These are phyloP conservation scores for Teunomyces tritomae DNA, from an alignment of 805 yeast species.

Conservation along the genomic window DNA sequence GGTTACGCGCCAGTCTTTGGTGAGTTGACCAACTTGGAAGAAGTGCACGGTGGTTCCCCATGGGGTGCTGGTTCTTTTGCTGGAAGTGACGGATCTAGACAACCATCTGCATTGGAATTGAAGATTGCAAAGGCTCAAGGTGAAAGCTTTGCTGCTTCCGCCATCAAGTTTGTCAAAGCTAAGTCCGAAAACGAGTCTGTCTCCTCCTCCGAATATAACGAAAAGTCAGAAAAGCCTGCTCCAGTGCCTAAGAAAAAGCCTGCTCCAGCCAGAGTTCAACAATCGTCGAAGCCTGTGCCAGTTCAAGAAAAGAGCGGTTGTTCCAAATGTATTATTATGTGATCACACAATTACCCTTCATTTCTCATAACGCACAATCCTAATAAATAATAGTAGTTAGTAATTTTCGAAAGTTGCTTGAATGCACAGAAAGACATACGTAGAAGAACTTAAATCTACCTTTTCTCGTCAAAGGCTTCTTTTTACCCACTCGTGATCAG, in stretches of 20 bases:
- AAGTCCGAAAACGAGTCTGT: not conserved
- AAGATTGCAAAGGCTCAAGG: constrained; percentile 70
- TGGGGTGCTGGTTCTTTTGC: constrained; percentile 88
- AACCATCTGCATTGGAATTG: constrained; percentile 61
- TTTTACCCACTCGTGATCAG: not conserved
- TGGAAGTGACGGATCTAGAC: constrained; percentile 72
- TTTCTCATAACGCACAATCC: not conserved
- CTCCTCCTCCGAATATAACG: not conserved
- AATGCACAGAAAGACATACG: not conserved
- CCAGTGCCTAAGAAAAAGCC: not conserved
- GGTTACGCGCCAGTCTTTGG: constrained; percentile 65
- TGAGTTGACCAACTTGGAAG: constrained; percentile 53
- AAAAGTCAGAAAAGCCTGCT: constrained; percentile 1
- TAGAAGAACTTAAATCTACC: constrained; percentile 3
- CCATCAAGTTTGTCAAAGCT: constrained; percentile 24
- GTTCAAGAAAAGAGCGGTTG: constrained; percentile 10
- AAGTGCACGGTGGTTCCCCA: constrained; percentile 78
- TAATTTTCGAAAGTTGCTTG: not conserved
- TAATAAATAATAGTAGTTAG: constrained; percentile 5
- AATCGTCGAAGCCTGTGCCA: constrained; percentile 9
- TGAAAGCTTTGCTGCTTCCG: constrained; percentile 51
- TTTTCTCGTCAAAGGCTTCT: not conserved
- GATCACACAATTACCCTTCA: not conserved
- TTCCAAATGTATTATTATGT: constrained; percentile 12
- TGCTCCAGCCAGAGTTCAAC: constrained; percentile 8